Base-by-base conservation (phyloP, 495 filamentous ascomycete genomes). In the Aspergillus biplanus region DNA sequence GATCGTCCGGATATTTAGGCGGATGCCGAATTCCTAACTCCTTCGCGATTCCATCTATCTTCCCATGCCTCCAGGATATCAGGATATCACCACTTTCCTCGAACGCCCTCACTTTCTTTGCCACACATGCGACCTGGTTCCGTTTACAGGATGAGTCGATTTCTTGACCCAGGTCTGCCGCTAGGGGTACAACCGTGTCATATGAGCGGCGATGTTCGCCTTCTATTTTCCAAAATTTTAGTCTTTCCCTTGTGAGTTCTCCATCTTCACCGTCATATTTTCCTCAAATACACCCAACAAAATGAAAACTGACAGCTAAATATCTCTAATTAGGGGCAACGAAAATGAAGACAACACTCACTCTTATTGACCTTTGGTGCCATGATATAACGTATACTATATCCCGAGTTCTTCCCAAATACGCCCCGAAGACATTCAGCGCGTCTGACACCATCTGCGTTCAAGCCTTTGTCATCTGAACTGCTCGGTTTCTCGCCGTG, bases 401-500 rank as follows among this genome's bases (percentile, higher is more conserved):
- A 84, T 0, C 27, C 59, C 7, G 79, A 82, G 15, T 59, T 32
- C 3, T 63, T 54, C 0, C 81, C 82, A 55, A 85, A 85, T 2
- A 81, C 72, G 8, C 67, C 56, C 8, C 74, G 73, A 16, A 85
- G 71, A 62, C 80, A 83, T 58, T 81, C 72, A 2, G 82, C 80
- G 34, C 82, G 80, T 60, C 72, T 52, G 55, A 72, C 44, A 5
- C 82, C 82, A 55, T 80, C 67, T 7, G 67, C 27, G 31, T 70
- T 80, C 31, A 85, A 69, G 0, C 79, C 79, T 53, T 74, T 70
- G 33, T 73, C 75, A 34, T 72, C 64, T 6, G 59, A 60, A 58
- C 80, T 62, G 8, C 60, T 65, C 13, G 81, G 80, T 63, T 85
- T 85, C 66, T 85, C 82, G 60, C 78, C 82, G 63, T 85, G 82